A percentile compares a stretch with the other conserved stretches of the same genome.
Evolutionary conservation across 129 eudicot genomes (phyloP).

Genomic region (Pittosporum tobira): DNA sequence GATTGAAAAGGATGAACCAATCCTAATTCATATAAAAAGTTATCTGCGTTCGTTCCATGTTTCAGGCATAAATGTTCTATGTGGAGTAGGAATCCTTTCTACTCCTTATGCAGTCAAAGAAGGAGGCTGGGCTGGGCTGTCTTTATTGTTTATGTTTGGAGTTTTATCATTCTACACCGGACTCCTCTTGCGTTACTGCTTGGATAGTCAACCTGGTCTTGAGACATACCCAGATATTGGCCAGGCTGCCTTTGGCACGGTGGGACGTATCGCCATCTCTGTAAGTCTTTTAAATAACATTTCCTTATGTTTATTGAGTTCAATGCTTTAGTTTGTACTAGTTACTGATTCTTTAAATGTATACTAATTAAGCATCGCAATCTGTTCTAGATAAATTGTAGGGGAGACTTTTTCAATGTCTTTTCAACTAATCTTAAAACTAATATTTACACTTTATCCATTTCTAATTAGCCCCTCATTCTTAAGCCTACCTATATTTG

Average conservation of each 20-base stretch:
- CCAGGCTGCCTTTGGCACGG: constrained; percentile 90
- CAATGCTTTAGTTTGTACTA: not conserved
- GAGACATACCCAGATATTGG: constrained; percentile 96
- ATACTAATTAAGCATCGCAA: not conserved
- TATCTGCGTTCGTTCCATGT: not conserved
- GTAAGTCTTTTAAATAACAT: constrained; percentile 31
- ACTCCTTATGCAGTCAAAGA: constrained; percentile 78
- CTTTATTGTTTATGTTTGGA: constrained; percentile 50
- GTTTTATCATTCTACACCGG: constrained; percentile 79
- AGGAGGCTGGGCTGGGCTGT: constrained; percentile 86
- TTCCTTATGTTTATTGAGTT: no score
- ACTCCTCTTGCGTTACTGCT: constrained; percentile 64
- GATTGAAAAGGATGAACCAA: not conserved
- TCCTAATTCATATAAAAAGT: not conserved
- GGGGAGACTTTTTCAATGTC: not conserved
- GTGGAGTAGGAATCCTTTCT: constrained; percentile 93
- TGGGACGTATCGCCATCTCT: constrained; percentile 59
- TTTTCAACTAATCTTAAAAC: not conserved
- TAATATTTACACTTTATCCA: not conserved
- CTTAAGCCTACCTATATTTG: no score
- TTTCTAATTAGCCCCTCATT: not conserved
- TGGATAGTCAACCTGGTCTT: constrained; percentile 87
- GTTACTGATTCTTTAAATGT: not conserved
- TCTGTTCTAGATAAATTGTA: not conserved
- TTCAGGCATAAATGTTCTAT: constrained; percentile 79